Base-by-base conservation (phyloP, 2,329 filamentous ascomycete genomes). In the Beauveria brongniartii region DNA sequence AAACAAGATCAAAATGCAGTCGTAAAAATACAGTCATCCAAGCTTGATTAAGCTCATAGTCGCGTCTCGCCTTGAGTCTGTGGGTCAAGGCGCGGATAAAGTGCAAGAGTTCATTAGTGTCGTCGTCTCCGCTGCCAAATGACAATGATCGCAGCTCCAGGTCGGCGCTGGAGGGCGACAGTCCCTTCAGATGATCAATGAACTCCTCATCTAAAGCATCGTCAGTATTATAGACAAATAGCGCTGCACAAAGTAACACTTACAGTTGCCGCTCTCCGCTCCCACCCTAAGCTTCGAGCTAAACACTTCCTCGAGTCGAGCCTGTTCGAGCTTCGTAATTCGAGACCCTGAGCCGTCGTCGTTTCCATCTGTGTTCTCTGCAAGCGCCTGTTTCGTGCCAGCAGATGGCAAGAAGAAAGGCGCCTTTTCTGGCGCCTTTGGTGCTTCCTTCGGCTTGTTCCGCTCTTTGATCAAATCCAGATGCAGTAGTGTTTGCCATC, bases 11-110 rank as follows among this genome's bases (percentile, higher is more conserved):
- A 64, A 82, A 83, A 73, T 97, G 93, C 46, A 96, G 77, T 53
- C 87, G 84, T 62, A 99, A 72, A 69, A 97, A 96, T 1, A 97
- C 93, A 2, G 89, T 87, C 92, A 99, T 97, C 93, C 94, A 99
- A 0, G 92, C 91, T 74, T 97, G 92, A 18, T 91, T 89, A 44
- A 99, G 81, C 75, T 99, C 94, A 73, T 96, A 99, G 73, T 97
- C 94, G 53, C 83, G 84, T 65, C 87, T 85, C 55, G 84, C 78
- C 48, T 78, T 75, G 57, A 97, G 77, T 14, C 89, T 81, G 59
- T 78, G 80, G 0, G 90, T 95, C 61, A 99, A 75, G 1, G 92
- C 92, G n/a, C 78, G 74, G 56, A 97, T 86, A 70, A 99, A 99
- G 58, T 86, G 80, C 1, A 87, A 78, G 20, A 96, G 77, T 73